phyloP scores from a whole-genome alignment of 768 basidiomycete species.

The Boletus tomentosulus region DNA sequence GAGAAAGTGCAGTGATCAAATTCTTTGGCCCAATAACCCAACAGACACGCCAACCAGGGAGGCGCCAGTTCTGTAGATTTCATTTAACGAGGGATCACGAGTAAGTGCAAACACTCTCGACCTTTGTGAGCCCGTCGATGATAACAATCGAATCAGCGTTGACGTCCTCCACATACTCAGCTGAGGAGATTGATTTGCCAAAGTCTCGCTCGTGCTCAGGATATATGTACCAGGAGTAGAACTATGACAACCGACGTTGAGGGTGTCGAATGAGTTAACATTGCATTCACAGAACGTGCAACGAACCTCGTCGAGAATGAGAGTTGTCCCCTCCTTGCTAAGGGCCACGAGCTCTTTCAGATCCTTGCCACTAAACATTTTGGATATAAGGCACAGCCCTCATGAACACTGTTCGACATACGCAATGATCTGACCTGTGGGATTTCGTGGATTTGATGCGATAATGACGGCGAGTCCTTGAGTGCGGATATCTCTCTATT shows the following conservation, averaged over 20 bases:
- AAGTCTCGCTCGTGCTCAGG: constrained; percentile 69
- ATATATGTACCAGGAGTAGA: constrained; percentile 96
- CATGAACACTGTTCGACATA: constrained; percentile 26
- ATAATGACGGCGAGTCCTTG: constrained; percentile 84
- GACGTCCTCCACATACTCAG: constrained; percentile 82
- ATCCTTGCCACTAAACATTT: constrained; percentile 59
- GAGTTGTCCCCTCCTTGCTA: constrained; percentile 72
- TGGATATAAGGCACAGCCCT: constrained; percentile 6
- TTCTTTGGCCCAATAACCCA: constrained; percentile 93
- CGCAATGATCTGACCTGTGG: constrained; percentile 86
- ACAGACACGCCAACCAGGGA: constrained; percentile 92
- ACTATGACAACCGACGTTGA: constrained; percentile 38
- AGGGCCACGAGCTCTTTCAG: constrained; percentile 75
- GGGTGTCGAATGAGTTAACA: background rate
- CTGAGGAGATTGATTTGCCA: constrained; percentile 78
- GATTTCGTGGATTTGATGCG: constrained; percentile 94
- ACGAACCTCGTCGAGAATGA: constrained; percentile 78
- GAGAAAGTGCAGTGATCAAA: constrained; percentile 84
- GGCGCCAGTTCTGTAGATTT: constrained; percentile 76
- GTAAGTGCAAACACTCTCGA: constrained; percentile 18
- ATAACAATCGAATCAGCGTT: constrained; percentile 80
- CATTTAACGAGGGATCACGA: background rate
- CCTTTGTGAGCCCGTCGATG: constrained; percentile 92
- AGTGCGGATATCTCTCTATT: constrained; percentile 70
- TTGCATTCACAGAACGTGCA: background rate